Conservation (phyloP, 106 monocot genomes). For the Vanilla planifolia region DNA sequence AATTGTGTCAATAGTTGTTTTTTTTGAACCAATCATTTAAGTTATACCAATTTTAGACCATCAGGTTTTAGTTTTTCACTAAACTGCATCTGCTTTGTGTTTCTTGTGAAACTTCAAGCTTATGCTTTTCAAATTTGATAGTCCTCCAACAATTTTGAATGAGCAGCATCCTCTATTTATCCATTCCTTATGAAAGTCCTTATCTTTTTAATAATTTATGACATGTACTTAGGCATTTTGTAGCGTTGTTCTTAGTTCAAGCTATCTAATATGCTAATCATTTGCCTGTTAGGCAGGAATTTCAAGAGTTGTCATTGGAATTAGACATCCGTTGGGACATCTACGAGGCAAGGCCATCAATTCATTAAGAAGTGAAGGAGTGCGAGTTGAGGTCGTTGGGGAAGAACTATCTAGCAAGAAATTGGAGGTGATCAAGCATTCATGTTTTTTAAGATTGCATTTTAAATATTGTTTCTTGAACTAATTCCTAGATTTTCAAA, state of each 20-base stretch:
- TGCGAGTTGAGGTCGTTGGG: conserved; percentile 82
- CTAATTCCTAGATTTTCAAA: no score
- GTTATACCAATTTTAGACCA: no score
- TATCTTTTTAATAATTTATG: not conserved
- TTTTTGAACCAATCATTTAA: no score
- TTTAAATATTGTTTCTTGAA: not conserved
- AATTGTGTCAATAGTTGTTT: no score
- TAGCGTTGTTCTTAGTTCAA: not conserved
- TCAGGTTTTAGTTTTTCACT: no score
- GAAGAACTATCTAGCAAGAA: conserved; percentile 63
- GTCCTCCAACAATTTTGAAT: not conserved
- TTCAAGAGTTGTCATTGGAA: conserved; percentile 81
- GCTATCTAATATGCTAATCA: conserved; percentile 11
- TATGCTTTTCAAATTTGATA: not conserved
- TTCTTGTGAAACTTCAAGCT: not conserved
- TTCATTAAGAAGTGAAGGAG: conserved; percentile 55
- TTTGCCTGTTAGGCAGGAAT: conserved; percentile 87
- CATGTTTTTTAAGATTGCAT: not conserved
- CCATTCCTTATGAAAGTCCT: not conserved
- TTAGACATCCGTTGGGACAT: conserved; percentile 82
- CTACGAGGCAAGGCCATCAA: conserved; percentile 75
- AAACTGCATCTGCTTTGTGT: conserved; percentile 1
- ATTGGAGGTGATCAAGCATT: conserved; percentile 47
- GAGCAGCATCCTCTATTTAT: no score
- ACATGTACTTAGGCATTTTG: not conserved